These are phyloP conservation scores for Cladosporium oxysporum DNA, from an alignment of 2,329 filamentous ascomycete species.

Conservation along the genomic window DNA sequence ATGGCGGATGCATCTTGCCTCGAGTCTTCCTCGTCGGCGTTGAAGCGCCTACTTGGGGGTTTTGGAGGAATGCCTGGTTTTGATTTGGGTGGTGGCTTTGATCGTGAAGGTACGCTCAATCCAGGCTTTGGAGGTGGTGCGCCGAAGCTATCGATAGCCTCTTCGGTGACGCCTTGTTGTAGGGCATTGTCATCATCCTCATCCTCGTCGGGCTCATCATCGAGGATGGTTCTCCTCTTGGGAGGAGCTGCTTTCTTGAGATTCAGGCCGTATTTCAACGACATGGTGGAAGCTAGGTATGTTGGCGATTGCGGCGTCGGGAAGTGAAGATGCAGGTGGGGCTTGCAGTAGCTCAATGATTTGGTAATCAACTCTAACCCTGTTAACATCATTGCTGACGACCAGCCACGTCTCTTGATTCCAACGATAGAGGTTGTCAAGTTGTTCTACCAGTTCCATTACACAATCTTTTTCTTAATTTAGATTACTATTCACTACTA, in stretches of 20 bases:
- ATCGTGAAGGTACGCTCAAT: conserved; percentile 10
- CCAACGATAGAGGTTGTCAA: neutral
- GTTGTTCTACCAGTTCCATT: neutral
- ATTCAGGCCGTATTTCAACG: conserved; percentile 40
- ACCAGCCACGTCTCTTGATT: conserved; percentile 2
- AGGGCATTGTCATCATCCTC: conserved; percentile 26
- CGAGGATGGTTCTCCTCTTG: conserved; percentile 30
- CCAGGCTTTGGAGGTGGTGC: conserved; percentile 39
- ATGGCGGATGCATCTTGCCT: conserved; percentile 63
- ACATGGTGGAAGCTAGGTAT: conserved; percentile 29
- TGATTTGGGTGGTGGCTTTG: conserved; percentile 24
- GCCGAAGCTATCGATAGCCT: conserved; percentile 60
- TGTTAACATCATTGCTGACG: neutral
- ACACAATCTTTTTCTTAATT: neutral
- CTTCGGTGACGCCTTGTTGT: conserved; percentile 39
- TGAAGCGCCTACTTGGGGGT: conserved; percentile 45
- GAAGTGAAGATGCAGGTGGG: conserved; percentile 16
- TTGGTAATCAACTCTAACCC: neutral
- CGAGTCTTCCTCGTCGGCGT: conserved; percentile 51
- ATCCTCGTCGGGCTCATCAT: conserved; percentile 32
- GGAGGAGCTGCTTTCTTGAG: conserved; percentile 34
- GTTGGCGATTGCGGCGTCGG: conserved; percentile 5
- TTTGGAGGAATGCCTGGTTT: conserved; percentile 37
- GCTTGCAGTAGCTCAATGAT: neutral
- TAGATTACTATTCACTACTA: conserved; percentile 7